Conservation (phyloP, 176 grass and related monocot genomes). For the Oryza rufipogon region DNA sequence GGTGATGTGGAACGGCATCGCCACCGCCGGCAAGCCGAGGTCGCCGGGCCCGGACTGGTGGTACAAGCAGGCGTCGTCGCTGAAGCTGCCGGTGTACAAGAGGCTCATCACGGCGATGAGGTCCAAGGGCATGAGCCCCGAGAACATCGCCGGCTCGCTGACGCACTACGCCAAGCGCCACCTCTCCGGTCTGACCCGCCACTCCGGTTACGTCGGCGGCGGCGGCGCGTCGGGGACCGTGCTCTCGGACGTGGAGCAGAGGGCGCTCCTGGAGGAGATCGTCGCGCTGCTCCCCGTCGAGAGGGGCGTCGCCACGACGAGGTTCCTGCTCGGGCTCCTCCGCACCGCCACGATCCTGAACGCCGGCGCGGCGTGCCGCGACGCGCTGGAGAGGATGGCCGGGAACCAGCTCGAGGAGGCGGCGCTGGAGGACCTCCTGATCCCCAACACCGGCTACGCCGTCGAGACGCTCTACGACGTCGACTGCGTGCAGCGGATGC, state of each 20-base stretch:
- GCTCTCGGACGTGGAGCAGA: constrained; percentile 65
- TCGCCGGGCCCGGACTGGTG: constrained; percentile 70
- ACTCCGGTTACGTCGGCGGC: constrained; percentile 14
- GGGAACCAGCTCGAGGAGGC: constrained; percentile 73
- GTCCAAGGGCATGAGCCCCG: constrained; percentile 66
- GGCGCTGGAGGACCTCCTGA: constrained; percentile 69
- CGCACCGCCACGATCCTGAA: constrained; percentile 65
- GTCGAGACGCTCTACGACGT: constrained; percentile 78
- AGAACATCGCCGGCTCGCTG: constrained; percentile 65
- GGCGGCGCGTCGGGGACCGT: background rate
- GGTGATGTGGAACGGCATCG: constrained; percentile 67
- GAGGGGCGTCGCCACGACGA: constrained; percentile 53
- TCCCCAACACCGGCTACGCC: constrained; percentile 60
- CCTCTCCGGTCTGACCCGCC: constrained; percentile 57
- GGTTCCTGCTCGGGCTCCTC: constrained; percentile 67
- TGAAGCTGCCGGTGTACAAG: constrained; percentile 71
- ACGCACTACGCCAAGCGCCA: constrained; percentile 72
- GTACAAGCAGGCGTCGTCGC: constrained; percentile 67
- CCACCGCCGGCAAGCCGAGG: constrained; percentile 32
- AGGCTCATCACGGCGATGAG: constrained; percentile 62
- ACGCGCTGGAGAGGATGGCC: constrained; percentile 62
- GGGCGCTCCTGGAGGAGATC: constrained; percentile 65
- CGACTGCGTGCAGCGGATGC: constrained; percentile 79
- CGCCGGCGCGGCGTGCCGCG: constrained; percentile 60
- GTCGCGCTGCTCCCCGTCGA: constrained; percentile 64